Evolutionary conservation across 1,139 yeast genomes (phyloP).

Genomic region (Eremothecium gossypii): DNA sequence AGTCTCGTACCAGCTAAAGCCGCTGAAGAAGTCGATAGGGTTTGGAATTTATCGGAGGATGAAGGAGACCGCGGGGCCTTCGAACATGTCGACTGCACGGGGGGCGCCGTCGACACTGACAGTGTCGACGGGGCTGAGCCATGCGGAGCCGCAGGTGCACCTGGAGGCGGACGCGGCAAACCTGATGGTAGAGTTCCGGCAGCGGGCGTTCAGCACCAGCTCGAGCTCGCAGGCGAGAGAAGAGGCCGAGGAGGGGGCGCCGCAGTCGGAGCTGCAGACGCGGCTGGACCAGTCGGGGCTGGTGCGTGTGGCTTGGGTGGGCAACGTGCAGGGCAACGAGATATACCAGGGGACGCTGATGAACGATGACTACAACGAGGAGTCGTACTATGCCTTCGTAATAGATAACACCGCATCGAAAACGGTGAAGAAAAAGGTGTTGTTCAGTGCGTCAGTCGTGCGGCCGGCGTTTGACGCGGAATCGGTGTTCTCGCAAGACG

Average conservation of each 20-base stretch:
- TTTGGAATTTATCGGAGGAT: conserved; percentile 34
- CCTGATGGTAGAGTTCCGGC: conserved; percentile 2
- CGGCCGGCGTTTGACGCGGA: conserved; percentile 8
- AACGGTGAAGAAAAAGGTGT: conserved; percentile 70
- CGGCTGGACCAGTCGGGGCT: conserved; percentile 28
- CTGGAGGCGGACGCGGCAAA: conserved; percentile 1
- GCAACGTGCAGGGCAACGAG: conserved; percentile 44
- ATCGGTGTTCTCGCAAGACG: conserved; percentile 1
- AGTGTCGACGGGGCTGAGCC: not conserved
- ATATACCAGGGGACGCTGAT: conserved; percentile 54
- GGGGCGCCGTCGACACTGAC: conserved; percentile 1
- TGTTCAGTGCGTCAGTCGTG: conserved; percentile 41
- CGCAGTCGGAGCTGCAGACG: conserved; percentile 3
- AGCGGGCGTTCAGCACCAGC: not conserved
- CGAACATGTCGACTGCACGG: not conserved
- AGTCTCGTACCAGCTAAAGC: conserved; percentile 75
- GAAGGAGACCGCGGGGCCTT: conserved; percentile 14
- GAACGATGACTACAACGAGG: conserved; percentile 34
- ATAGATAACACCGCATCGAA: conserved; percentile 90
- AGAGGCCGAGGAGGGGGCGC: not conserved
- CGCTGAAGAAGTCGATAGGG: conserved; percentile 67
- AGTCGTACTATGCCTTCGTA: conserved; percentile 70
- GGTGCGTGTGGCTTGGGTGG: conserved; percentile 36
- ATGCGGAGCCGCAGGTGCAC: conserved; percentile 2
- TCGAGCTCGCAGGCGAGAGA: not conserved